Evolutionary conservation across 805 yeast species (phyloP).

Genomic region (Myxozyma sirexii): DNA sequence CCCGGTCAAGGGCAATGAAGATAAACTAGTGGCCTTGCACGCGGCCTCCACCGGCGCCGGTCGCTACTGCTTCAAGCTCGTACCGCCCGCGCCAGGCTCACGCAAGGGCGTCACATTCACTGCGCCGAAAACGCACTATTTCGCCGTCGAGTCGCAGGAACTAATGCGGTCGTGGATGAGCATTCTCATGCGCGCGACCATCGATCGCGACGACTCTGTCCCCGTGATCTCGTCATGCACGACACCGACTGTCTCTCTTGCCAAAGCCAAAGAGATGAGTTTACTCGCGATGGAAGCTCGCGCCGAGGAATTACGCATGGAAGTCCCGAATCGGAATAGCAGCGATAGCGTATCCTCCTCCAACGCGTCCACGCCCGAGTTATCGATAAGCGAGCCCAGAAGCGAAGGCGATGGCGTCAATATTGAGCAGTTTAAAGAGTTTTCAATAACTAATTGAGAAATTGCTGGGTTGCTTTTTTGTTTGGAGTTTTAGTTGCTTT

Average conservation of each 20-base stretch:
- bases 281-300: slow-evolving; percentile 24
- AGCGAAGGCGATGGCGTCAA: slow-evolving; percentile 8
- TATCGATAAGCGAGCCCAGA: slow-evolving; percentile 27
- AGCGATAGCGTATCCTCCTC: slow-evolving; percentile 13
- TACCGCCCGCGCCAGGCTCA: slow-evolving; percentile 98
- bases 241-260: slow-evolving; percentile 90
- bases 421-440: slow-evolving; percentile 5
- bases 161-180: slow-evolving; percentile 96
- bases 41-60: slow-evolving; percentile 95
- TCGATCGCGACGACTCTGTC: slow-evolving; percentile 85
- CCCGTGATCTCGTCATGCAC: slow-evolving; percentile 92
- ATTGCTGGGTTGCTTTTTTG: background rate
- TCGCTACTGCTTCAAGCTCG: slow-evolving; percentile 84
- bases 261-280: slow-evolving; percentile 76
- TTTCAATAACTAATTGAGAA: slow-evolving; percentile 4
- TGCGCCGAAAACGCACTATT: slow-evolving; percentile 92
- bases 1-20: slow-evolving; percentile 77
- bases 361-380: slow-evolving; percentile 25
- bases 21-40: slow-evolving; percentile 78
- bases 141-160: slow-evolving; percentile 88
- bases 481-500: background rate
- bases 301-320: slow-evolving; percentile 26
- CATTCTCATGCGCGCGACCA: slow-evolving; percentile 92
- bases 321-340: background rate
- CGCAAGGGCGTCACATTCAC: slow-evolving; percentile 94